Evolutionary conservation across 441 rosid genomes (phyloP).

Genomic region (Erodium chrysanthum): DNA sequence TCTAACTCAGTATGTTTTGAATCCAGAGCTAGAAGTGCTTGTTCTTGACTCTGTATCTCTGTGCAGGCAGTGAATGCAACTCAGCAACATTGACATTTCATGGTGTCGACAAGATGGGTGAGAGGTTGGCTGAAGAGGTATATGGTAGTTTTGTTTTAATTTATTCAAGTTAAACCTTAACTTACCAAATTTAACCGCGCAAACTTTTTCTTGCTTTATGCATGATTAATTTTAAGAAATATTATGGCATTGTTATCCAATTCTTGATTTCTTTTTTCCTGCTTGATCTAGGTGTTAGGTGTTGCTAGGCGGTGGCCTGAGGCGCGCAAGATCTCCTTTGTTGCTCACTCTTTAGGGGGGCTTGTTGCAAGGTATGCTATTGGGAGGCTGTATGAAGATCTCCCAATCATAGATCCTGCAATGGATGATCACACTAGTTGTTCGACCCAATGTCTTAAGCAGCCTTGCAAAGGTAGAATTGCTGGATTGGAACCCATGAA

Average conservation of each 20-base stretch:
- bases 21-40: background rate
- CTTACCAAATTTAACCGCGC: background rate
- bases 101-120: conserved; percentile 91
- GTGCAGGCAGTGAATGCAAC: conserved; percentile 80
- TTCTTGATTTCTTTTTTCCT: background rate
- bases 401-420: conserved; percentile 18
- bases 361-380: conserved; percentile 89
- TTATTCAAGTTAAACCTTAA: background rate
- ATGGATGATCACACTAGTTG: conserved; percentile 22
- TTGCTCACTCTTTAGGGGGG: conserved; percentile 92
- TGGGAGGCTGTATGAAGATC: conserved; percentile 56
- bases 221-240: background rate
- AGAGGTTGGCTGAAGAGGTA: conserved; percentile 88
- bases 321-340: conserved; percentile 69
- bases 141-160: conserved; percentile 1
- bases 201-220: background rate
- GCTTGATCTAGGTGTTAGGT: conserved; percentile 45
- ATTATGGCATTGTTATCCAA: background rate
- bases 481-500: conserved; percentile 88
- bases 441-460: conserved; percentile 23
- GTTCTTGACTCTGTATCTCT: background rate
- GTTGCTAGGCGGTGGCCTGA: conserved; percentile 49
- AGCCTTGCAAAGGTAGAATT: conserved; percentile 38
- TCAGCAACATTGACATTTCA: conserved; percentile 68
- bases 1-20: background rate